Base-by-base conservation (phyloP, 2,329 filamentous ascomycete genomes). In the Scedosporium boydii region DNA sequence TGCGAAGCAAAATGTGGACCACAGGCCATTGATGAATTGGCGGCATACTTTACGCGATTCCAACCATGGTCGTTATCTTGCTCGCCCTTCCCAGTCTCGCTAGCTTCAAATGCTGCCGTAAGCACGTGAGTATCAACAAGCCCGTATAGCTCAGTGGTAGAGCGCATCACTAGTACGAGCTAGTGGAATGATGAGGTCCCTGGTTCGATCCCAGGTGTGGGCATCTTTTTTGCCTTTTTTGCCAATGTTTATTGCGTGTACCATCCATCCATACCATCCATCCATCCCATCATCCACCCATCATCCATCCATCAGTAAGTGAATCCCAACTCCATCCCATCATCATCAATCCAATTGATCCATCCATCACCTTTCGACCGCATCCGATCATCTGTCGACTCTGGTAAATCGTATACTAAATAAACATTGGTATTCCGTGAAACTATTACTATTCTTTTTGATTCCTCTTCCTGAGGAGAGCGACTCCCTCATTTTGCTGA, bases 141-240 rank as follows among this genome's bases (percentile, higher is more conserved):
- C 48, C 48, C 48, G 48, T 53, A 53, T 53, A 53, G 48, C 48
- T 53, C 48, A 53, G 48, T 53, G 48, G 48, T 53, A 53, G 48
- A 53, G 48, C 48, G 48, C 48, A 53, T 53, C 48, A 53, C 48
- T 53, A 53, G 48, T 53, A 53, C 5, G 27, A 53, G 48, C 48
- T 53, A 53, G 48, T 53, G 48, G 26, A 18, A 53, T 53, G 48
- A 53, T 53, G 48, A 53, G 48, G 48, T 53, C 48, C 48, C 48
- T 23, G 48, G 48, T 53, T 53, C 48, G 48, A 53, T 53, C 48
- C 48, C 48, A 53, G 48, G 48, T 53, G 48, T 53, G 48, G 48
- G 48, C 48, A 53, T 21, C 27, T 21, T 53, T 53, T 53, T 51
- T 16, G 18, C n/a, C 46, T n/a, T 51, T 5, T 44, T 44, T n/a